phyloP scores from a whole-genome alignment of 2,329 filamentous ascomycete genomes.

The Diplodia corticola region DNA sequence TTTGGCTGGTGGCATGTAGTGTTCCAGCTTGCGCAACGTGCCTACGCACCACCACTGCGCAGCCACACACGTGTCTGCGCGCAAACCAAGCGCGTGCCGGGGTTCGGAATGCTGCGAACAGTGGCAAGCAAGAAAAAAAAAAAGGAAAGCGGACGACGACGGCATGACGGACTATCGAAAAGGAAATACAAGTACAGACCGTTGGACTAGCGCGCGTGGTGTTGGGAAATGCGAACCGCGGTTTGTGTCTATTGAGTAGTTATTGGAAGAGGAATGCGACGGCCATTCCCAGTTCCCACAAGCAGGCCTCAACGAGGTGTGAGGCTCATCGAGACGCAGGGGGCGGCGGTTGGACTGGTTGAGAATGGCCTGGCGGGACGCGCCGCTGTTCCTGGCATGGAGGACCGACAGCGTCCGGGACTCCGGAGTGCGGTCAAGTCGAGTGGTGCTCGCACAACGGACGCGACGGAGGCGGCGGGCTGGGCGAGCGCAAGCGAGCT shows the following conservation, averaged over 20 bases:
- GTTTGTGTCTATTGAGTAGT: too few species aligned
- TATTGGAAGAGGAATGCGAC: too few species aligned
- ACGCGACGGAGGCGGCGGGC: neutral
- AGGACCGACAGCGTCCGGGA: too few species aligned
- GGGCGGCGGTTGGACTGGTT: neutral
- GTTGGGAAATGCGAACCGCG: constrained; percentile 4
- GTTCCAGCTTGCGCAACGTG: constrained; percentile 12
- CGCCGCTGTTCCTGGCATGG: constrained; percentile 3
- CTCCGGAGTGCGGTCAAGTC: neutral
- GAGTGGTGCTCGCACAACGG: too few species aligned
- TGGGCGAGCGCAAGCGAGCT: constrained; percentile 11
- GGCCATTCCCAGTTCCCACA: too few species aligned
- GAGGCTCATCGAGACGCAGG: neutral
- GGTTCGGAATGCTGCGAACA: neutral
- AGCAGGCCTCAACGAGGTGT: constrained; percentile 4
- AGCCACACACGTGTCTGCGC: neutral
- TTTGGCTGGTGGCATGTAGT: neutral
- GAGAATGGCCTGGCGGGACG: neutral
- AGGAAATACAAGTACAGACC: neutral
- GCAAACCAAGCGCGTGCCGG: neutral
- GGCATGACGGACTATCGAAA: neutral
- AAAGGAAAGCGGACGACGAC: neutral
- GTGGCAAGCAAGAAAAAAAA: neutral
- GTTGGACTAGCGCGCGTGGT: neutral
- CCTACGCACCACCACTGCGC: neutral